These are phyloP conservation scores for Sporothrix pallida DNA, from an alignment of 2,329 filamentous ascomycete species.

Conservation along the genomic window DNA sequence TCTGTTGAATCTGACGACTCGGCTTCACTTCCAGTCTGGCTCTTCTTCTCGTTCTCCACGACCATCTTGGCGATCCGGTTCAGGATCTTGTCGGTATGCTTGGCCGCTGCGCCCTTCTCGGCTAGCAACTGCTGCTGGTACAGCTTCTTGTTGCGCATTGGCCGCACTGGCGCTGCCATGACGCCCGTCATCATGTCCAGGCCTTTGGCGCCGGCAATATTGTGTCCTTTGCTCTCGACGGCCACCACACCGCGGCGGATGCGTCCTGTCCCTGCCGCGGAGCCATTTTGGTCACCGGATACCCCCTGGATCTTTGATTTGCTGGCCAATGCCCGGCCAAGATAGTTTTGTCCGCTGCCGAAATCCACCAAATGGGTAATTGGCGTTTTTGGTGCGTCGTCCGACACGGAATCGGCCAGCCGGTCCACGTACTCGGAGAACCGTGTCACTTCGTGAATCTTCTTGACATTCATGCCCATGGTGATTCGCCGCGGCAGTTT, in stretches of 20 bases:
- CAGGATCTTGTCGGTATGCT: conserved; percentile 50
- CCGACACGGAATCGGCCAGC: conserved; percentile 63
- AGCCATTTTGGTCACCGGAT: neutral
- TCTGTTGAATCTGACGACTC: neutral
- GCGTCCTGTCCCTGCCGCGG: conserved; percentile 57
- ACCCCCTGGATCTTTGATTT: neutral
- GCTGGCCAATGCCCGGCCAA: conserved; percentile 82
- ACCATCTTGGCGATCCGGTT: conserved; percentile 46
- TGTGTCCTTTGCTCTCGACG: conserved; percentile 84
- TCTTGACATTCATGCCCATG: conserved; percentile 95
- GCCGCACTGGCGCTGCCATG: conserved; percentile 68
- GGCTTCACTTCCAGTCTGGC: conserved; percentile 39
- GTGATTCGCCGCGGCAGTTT: conserved; percentile 73
- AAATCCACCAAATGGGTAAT: conserved; percentile 94
- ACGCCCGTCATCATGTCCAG: conserved; percentile 85
- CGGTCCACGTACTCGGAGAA: conserved; percentile 83
- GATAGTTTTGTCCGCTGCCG: conserved; percentile 94
- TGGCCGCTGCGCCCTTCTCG: conserved; percentile 47
- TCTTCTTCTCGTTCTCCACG: conserved; percentile 41
- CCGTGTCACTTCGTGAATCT: conserved; percentile 88
- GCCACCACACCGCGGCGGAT: conserved; percentile 84
- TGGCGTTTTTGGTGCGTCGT: conserved; percentile 56
- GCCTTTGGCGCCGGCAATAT: conserved; percentile 81
- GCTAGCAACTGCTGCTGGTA: conserved; percentile 60
- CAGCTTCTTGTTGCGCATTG: conserved; percentile 83